phyloP scores from a whole-genome alignment of 352 stramenopile species.

The Phytopythium helicoides region DNA sequence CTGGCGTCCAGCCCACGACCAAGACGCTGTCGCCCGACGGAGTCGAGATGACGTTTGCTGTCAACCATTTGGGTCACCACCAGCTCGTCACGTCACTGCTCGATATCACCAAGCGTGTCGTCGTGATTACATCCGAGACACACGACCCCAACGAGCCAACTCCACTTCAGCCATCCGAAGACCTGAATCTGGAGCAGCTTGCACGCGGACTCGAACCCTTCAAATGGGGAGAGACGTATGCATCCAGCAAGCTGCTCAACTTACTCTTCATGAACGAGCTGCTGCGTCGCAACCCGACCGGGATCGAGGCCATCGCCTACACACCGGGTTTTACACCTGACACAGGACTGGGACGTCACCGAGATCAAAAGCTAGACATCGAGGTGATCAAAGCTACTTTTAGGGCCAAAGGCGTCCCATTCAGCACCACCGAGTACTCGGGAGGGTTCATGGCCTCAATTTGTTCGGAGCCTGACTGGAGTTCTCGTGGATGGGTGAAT shows the following conservation, averaged over 20 bases:
- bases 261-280: constrained; percentile 51
- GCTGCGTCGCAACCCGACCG: constrained; percentile 16
- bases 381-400: not conserved
- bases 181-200: constrained; percentile 19
- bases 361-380: not conserved
- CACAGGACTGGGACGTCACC: constrained; percentile 17
- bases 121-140: constrained; percentile 19
- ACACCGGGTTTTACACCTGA: constrained; percentile 4
- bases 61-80: constrained; percentile 46
- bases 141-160: constrained; percentile 27
- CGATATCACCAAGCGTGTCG: constrained; percentile 17
- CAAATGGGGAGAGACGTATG: constrained; percentile 21
- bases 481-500: constrained; percentile 4
- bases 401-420: not conserved
- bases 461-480: constrained; percentile 3
- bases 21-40: constrained; percentile 24
- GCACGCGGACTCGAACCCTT: constrained; percentile 11
- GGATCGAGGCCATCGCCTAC: not conserved
- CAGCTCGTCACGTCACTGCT: constrained; percentile 22
- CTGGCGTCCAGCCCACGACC: constrained; percentile 18
- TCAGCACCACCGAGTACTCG: constrained; percentile 17
- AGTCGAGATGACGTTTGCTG: constrained; percentile 33
- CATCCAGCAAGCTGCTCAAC: constrained; percentile 48
- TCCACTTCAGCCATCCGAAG: constrained; percentile 8
- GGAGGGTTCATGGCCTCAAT: constrained; percentile 24